Evolutionary conservation across 1,139 yeast genomes (phyloP).

Genomic region (Hansenula lynferdii): DNA sequence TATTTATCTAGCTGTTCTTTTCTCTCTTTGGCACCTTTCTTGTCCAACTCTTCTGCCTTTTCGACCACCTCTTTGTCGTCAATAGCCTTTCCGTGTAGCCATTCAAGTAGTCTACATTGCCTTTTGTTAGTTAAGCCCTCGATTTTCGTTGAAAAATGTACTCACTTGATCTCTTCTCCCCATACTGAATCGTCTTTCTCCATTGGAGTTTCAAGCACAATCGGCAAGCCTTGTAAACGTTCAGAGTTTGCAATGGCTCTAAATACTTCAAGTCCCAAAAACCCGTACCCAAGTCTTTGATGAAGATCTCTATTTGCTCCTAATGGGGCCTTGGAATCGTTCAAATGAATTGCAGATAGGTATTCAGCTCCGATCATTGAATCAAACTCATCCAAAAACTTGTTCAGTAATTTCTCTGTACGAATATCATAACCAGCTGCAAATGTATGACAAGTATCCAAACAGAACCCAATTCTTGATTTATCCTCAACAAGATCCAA

Average conservation of each 20-base stretch:
- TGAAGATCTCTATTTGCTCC: slow-evolving; percentile 91
- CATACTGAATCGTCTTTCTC: slow-evolving; percentile 54
- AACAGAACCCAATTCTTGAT: slow-evolving; percentile 83
- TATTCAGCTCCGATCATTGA: slow-evolving; percentile 67
- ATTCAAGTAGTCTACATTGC: slow-evolving; percentile 42
- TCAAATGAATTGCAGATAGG: slow-evolving; percentile 76
- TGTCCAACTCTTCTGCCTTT: slow-evolving; percentile 46
- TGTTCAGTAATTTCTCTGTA: slow-evolving; percentile 47
- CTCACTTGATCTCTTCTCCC: slow-evolving; percentile 75
- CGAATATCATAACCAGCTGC: slow-evolving; percentile 94
- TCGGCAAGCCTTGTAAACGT: slow-evolving; percentile 62
- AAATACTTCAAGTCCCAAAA: slow-evolving; percentile 80
- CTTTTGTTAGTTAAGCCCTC: not conserved
- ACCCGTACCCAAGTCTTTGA: slow-evolving; percentile 86
- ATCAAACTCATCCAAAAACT: slow-evolving; percentile 76
- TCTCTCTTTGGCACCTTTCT: slow-evolving; percentile 55
- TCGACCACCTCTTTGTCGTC: slow-evolving; percentile 53
- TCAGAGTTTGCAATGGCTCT: slow-evolving; percentile 64
- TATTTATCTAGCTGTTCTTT: slow-evolving; percentile 34
- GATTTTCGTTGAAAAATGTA: slow-evolving; percentile 10
- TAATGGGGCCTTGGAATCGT: slow-evolving; percentile 92
- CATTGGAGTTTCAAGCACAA: slow-evolving; percentile 87
- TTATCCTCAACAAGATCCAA: slow-evolving; percentile 76
- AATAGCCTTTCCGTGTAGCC: slow-evolving; percentile 50
- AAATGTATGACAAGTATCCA: slow-evolving; percentile 92